phyloP scores from a whole-genome alignment of 2,329 filamentous ascomycete genomes.

The Epicoccum sorghinum region DNA sequence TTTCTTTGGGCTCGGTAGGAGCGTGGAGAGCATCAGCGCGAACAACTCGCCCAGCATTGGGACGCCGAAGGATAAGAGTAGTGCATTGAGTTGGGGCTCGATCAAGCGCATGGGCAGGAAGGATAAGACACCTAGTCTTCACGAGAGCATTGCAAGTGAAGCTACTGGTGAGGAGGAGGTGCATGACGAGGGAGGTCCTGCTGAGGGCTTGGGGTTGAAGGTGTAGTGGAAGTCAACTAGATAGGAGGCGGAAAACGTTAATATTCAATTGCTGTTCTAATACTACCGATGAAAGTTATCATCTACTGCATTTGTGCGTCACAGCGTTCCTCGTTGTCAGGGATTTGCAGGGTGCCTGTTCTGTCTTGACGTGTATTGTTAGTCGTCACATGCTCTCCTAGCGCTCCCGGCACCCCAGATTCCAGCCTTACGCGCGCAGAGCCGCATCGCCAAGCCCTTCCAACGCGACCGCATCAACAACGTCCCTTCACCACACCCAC shows the following conservation, averaged over 20 bases:
- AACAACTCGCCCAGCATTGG: constrained; percentile 46
- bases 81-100: constrained; percentile 52
- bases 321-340: too few relatives aligned
- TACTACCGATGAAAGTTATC: too few relatives aligned
- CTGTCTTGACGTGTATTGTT: too few relatives aligned
- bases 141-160: constrained; percentile 54
- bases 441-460: constrained; percentile 19
- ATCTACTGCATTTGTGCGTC: too few relatives aligned
- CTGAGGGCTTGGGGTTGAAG: constrained; percentile 17
- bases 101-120: constrained; percentile 53
- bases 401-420: constrained; percentile 20
- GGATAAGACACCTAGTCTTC: constrained; percentile 54
- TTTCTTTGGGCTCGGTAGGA: constrained; percentile 32
- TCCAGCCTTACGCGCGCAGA: constrained; percentile 19
- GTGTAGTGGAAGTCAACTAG: neutral
- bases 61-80: constrained; percentile 46
- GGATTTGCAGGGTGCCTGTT: too few relatives aligned
- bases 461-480: neutral
- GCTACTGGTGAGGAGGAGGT: constrained; percentile 45
- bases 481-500: neutral
- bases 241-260: too few relatives aligned
- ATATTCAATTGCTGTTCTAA: too few relatives aligned
- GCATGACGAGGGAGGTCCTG: constrained; percentile 38
- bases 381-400: too few relatives aligned
- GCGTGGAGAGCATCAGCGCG: constrained; percentile 36